Percentiles rank a stretch among this genome's conserved stretches.
These are phyloP conservation scores for Microbotryum saponariae DNA, from an alignment of 1,284 basidiomycete genomes.

Conservation along the genomic window DNA sequence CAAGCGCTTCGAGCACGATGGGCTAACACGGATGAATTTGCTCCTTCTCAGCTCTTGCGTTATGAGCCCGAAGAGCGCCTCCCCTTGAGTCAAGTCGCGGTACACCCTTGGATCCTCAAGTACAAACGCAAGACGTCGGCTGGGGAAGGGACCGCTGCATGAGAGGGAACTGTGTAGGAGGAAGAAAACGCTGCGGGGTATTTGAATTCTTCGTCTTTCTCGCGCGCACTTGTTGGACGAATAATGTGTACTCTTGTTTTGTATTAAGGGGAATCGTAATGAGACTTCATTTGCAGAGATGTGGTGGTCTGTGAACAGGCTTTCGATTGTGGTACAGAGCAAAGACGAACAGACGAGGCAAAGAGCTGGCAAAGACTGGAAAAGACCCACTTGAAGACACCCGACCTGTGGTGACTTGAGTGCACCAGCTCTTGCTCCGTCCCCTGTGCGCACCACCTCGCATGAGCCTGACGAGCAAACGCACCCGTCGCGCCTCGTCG, in stretches of 20 bases:
- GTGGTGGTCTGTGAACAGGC: too few relatives aligned
- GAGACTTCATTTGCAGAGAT: too few relatives aligned
- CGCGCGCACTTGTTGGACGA: neutral
- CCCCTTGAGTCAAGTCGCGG: conserved; percentile 67
- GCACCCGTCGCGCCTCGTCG: neutral
- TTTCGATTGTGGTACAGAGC: too few relatives aligned
- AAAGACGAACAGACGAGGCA: too few relatives aligned
- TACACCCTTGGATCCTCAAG: conserved; percentile 88
- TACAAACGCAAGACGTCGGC: conserved; percentile 45
- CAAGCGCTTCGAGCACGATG: neutral
- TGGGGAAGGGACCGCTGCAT: neutral
- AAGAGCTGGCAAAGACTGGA: too few relatives aligned
- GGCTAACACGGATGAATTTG: too few relatives aligned
- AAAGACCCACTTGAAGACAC: too few relatives aligned
- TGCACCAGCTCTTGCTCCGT: neutral
- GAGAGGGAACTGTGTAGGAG: neutral
- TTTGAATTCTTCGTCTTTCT: neutral
- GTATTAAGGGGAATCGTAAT: neutral
- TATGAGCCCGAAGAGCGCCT: conserved; percentile 78
- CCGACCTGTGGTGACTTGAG: too few relatives aligned
- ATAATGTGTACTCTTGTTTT: neutral
- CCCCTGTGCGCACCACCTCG: neutral
- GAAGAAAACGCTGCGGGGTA: neutral
- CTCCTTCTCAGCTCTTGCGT: conserved; percentile 62
- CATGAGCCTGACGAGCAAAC: neutral